Evolutionary conservation across 805 yeast species (phyloP), one percentile per base, ranked within the genome.

Genomic region (Yamadazyma paraphyllophila): DNA sequence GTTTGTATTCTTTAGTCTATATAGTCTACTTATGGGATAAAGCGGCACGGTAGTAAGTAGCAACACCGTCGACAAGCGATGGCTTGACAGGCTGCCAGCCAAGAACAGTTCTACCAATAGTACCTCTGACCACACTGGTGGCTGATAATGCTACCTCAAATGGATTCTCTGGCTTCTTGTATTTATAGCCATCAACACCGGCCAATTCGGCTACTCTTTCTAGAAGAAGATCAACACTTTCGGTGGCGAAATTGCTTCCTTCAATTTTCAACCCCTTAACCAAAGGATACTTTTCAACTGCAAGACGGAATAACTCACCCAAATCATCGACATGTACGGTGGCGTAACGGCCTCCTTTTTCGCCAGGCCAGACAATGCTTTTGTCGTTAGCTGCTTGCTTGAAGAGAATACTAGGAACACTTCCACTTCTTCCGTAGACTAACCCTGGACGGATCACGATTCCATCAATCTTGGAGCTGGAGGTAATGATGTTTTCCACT

Each of bases 291-390:
- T 43, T 43, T 32, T 43, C 46, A 24, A 37, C 40, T 5, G 40
- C 40, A 26, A 37, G 40, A 24, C 31, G 30, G 51, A 62, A 67
- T 36, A 67, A 55, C 1, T 55, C 54, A 6, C 68, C 70, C 30
- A 69, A 51, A 46, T 68, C 71, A 13, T 52, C 41, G 30, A 69
- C 58, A 47, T 68, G 66, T n/a, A 69, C 57, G 38, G 36, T 32
- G 10, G 36, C 41, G 14, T 43, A 43, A 17, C 46, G 34, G 20
- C 46, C 46, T 10, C 41, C 42, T 2, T 40, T 40, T 7, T 14
- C 29, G 12, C 46, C 46, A 16, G 46, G 46, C 46, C 46, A 43
- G 16, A 36, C 42, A 20, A 43, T 20, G 13, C 30, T 32, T 20
- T 32, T 31, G 27, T 37, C 37, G 9, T 1, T 17, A 2, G 24